phyloP scores from a whole-genome alignment of 768 basidiomycete species.

The Hypholoma fasciculare region DNA sequence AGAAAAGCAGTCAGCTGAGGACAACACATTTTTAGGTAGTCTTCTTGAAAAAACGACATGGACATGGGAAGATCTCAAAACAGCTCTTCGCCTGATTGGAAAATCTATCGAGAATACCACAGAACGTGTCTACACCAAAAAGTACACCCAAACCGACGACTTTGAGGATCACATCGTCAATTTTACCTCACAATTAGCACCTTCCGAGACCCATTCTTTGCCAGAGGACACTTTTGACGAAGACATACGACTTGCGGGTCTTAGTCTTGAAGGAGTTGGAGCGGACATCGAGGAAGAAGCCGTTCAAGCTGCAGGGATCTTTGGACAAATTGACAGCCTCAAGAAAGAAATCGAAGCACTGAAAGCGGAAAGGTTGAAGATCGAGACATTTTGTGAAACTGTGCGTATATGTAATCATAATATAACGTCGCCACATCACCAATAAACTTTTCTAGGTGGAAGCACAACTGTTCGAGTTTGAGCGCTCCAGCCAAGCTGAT shows the following conservation, averaged over 20 bases:
- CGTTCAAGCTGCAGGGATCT: constrained; percentile 7
- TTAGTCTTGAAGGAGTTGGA: neutral
- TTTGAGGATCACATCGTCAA: constrained; percentile 42
- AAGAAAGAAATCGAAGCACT: constrained; percentile 28
- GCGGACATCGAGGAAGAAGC: constrained; percentile 2
- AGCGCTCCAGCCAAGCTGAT: constrained; percentile 21
- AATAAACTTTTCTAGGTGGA: constrained; percentile 12
- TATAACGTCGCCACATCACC: neutral
- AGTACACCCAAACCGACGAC: constrained; percentile 45
- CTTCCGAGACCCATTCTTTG: neutral
- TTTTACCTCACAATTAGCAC: neutral
- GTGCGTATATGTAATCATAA: constrained; percentile 11
- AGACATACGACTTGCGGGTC: neutral
- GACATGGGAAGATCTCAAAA: constrained; percentile 24
- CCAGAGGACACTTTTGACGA: neutral
- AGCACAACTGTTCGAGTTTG: constrained; percentile 14
- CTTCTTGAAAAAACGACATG: constrained; percentile 14
- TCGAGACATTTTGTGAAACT: constrained; percentile 28
- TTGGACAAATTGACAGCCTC: constrained; percentile 21
- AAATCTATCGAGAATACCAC: constrained; percentile 3
- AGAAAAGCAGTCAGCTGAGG: neutral
- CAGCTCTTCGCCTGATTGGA: constrained; percentile 15
- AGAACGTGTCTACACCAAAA: constrained; percentile 20
- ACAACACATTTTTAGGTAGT: neutral
- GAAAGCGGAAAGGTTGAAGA: constrained; percentile 39